Conservation (phyloP, 1,139 yeast species). For the Debaryomycetaceae sp. region DNA sequence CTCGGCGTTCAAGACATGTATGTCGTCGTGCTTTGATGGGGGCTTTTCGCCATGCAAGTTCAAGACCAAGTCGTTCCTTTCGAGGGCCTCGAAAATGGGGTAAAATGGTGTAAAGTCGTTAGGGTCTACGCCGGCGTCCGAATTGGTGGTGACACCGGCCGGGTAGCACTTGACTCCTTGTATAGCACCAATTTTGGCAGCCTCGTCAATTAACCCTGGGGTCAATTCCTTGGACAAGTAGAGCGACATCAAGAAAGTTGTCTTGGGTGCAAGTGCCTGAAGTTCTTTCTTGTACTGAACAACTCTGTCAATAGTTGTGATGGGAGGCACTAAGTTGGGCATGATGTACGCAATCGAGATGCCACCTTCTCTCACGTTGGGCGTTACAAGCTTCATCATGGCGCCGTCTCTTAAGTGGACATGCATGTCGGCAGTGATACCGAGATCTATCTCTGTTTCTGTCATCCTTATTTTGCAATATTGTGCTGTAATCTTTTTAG, state of each 20-base stretch:
- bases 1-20: slow-evolving; percentile 92
- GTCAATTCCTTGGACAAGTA: slow-evolving; percentile 75
- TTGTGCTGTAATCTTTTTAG: slow-evolving; percentile 3
- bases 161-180: slow-evolving; percentile 94
- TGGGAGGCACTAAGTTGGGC: slow-evolving; percentile 95
- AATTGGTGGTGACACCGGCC: slow-evolving; percentile 97
- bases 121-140: slow-evolving; percentile 88
- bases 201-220: slow-evolving; percentile 77
- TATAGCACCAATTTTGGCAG: slow-evolving; percentile 68
- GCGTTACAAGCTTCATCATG: slow-evolving; percentile 89
- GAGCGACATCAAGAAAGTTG: slow-evolving; percentile 88
- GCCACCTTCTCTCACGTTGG: slow-evolving; percentile 88
- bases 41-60: slow-evolving; percentile 97
- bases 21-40: slow-evolving; percentile 50
- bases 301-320: slow-evolving; percentile 75
- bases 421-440: slow-evolving; percentile 91
- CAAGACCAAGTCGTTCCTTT: slow-evolving; percentile 67
- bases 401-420: slow-evolving; percentile 92
- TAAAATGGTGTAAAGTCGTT: slow-evolving; percentile 85
- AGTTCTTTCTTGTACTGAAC: slow-evolving; percentile 63
- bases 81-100: slow-evolving; percentile 86
- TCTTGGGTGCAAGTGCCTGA: slow-evolving; percentile 68
- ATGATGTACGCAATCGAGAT: slow-evolving; percentile 85
- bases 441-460: slow-evolving; percentile 49
- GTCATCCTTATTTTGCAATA: slow-evolving; percentile 2